Evolutionary conservation across 495 filamentous ascomycete species (phyloP).

Genomic region (Cladorrhinum samala): DNA sequence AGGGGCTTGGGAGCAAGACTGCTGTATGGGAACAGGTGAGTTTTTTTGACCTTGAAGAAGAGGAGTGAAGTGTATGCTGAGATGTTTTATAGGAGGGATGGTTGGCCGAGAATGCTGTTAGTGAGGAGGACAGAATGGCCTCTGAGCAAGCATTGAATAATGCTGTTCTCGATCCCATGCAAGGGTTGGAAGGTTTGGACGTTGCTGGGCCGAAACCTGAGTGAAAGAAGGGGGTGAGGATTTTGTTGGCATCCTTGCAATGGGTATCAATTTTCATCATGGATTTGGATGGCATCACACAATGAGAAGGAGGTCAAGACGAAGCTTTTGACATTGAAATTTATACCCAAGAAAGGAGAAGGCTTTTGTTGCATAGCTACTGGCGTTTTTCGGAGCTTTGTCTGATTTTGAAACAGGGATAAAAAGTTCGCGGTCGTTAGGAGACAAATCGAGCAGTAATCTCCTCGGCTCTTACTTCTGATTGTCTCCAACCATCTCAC

Average conservation of each 20-base stretch:
- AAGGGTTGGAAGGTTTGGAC: slow-evolving; percentile 86
- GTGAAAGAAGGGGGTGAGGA: slow-evolving; percentile 31
- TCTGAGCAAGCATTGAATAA: slow-evolving; percentile 50
- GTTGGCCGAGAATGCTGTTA: slow-evolving; percentile 82
- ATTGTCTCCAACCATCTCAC: background rate
- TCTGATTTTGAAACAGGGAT: too few species aligned
- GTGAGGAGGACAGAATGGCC: slow-evolving; percentile 73
- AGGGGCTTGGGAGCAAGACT: slow-evolving; percentile 86
- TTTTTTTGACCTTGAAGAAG: slow-evolving; percentile 1
- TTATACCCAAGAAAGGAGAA: background rate
- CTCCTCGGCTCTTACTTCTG: too few species aligned
- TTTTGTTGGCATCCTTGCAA: background rate
- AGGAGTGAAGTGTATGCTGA: slow-evolving; percentile 23
- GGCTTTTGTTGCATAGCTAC: background rate
- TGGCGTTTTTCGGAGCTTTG: too few species aligned
- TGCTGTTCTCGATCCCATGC: slow-evolving; percentile 77
- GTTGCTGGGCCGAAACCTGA: slow-evolving; percentile 85
- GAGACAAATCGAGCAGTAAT: too few species aligned
- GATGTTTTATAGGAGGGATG: slow-evolving; percentile 68
- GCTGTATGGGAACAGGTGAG: slow-evolving; percentile 96
- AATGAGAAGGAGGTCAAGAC: background rate
- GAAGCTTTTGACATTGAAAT: background rate
- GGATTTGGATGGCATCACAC: too few species aligned
- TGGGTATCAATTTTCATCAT: background rate
- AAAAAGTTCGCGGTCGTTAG: too few species aligned